Evolutionary conservation across 768 basidiomycete genomes (phyloP), one percentile per base, ranked within the genome.

Genomic region (Lanmaoa pseudosensibilis): DNA sequence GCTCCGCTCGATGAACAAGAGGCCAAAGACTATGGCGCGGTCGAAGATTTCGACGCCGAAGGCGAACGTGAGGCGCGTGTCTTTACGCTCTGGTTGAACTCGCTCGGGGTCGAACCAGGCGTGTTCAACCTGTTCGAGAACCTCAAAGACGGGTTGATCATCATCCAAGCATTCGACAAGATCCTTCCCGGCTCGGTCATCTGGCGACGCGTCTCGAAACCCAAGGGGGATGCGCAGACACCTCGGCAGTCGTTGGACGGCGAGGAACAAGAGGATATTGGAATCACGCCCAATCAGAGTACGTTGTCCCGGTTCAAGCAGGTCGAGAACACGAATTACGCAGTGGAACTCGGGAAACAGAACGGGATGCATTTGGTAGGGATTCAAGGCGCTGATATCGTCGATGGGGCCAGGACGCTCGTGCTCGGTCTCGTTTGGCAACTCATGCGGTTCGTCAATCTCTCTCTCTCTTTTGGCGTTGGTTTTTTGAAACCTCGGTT

Each of bases 21-120:
- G 70, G 90, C 90, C 5, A 94, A 96, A 59, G 90, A 91, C 63
- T 92, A 92, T 57, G 90, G 91, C 23, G 83, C 78, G 0, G 83
- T 99, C 36, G 96, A 98, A 66, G 97, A 98, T 75, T 99, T 99
- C 65, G 97, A 99, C 59, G 97, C 96, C 1, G 97, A 99, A 72
- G 97, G 97, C 57, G 97, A 99, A 72, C 87, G 97, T 46, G 97
- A 98, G 73, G 97, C 97, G 5, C 86, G 96, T 37, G 97, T 95
- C 32, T 99, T 99, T 71, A 99, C 90, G 0, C 84, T 99, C 19
- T 99, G 97, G 97, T 80, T 99, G 58, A 99, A 99, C 78, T 94
- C 92, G 13, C 82, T 99, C 49, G 93, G 92, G 59, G 97, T 98
- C 56, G 95, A 99, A 52, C 97, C 97, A 0, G 88, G 86, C 44